Conservation (phyloP, 2,329 filamentous ascomycete species). For the Sphaerostilbella broomeana region DNA sequence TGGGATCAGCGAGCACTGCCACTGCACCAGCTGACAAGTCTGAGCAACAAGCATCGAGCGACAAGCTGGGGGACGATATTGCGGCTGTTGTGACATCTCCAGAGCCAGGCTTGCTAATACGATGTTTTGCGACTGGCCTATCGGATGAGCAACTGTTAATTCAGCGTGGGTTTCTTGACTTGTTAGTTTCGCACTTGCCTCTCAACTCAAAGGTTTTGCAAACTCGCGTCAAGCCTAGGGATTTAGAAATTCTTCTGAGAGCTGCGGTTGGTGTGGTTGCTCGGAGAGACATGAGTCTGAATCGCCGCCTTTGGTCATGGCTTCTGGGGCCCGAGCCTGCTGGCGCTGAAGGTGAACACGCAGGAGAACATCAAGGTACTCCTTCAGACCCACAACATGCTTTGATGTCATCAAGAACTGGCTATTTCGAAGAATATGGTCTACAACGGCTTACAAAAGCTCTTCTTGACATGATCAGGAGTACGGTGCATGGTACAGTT, state of each 20-base stretch:
- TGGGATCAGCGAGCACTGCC: constrained; percentile 18
- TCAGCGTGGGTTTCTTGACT: constrained; percentile 87
- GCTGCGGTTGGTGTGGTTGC: constrained; percentile 84
- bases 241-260: constrained; percentile 73
- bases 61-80: constrained; percentile 41
- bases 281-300: constrained; percentile 92
- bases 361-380: constrained; percentile 38
- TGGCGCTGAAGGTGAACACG: constrained; percentile 41
- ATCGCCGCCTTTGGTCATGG: constrained; percentile 93
- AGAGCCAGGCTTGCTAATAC: constrained; percentile 82
- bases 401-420: constrained; percentile 53
- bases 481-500: constrained; percentile 21
- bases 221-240: constrained; percentile 61
- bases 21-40: constrained; percentile 8
- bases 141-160: constrained; percentile 83
- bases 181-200: constrained; percentile 85
- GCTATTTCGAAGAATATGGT: constrained; percentile 79
- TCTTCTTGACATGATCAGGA: constrained; percentile 67
- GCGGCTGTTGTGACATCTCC: constrained; percentile 70
- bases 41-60: constrained; percentile 10
- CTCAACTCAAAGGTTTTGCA: constrained; percentile 78
- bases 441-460: constrained; percentile 67
- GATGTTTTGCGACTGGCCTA: constrained; percentile 87
- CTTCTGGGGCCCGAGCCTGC: constrained; percentile 71
- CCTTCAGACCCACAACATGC: constrained; percentile 37